These are phyloP conservation scores for Blastomyces parvus DNA, from an alignment of 2,329 filamentous ascomycete genomes.

Conservation along the genomic window DNA sequence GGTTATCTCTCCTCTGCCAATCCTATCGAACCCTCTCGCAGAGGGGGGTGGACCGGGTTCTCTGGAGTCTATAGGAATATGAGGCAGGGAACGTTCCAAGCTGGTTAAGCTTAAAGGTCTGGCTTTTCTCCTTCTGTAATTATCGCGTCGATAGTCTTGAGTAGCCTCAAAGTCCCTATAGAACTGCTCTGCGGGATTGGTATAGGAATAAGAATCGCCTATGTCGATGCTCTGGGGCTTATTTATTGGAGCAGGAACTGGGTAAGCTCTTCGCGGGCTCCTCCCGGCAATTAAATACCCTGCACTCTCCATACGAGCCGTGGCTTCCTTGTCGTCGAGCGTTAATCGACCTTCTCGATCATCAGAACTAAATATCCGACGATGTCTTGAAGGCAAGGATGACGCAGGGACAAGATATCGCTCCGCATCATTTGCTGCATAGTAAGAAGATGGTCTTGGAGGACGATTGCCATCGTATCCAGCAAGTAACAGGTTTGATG, in stretches of 20 bases:
- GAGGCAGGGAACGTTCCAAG: conserved; percentile 27
- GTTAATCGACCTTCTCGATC: conserved; percentile 14
- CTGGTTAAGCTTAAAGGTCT: conserved; percentile 34
- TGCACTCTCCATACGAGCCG: conserved; percentile 13
- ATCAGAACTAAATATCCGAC: conserved; percentile 21
- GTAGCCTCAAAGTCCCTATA: conserved; percentile 36
- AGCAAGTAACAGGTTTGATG: conserved; percentile 17
- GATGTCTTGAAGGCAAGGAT: conserved; percentile 23
- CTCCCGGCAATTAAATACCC: conserved; percentile 23
- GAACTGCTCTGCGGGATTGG: conserved; percentile 39
- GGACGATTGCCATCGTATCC: conserved; percentile 13
- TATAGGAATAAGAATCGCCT: conserved; percentile 40
- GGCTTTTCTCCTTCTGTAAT: conserved; percentile 23
- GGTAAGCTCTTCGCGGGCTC: conserved; percentile 11
- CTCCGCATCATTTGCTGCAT: conserved; percentile 22
- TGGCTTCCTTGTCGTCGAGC: conserved; percentile 4
- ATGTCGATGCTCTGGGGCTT: conserved; percentile 31
- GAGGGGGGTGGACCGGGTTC: conserved; percentile 30
- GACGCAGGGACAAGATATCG: conserved; percentile 28
- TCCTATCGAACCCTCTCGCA: conserved; percentile 30
- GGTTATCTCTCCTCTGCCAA: conserved; percentile 14
- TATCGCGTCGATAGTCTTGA: conserved; percentile 22
- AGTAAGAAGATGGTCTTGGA: conserved; percentile 18
- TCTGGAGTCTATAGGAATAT: conserved; percentile 11
- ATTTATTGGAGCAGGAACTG: conserved; percentile 13